phyloP scores from a whole-genome alignment of 2,329 filamentous ascomycete species.

The Talaromyces sp. region DNA sequence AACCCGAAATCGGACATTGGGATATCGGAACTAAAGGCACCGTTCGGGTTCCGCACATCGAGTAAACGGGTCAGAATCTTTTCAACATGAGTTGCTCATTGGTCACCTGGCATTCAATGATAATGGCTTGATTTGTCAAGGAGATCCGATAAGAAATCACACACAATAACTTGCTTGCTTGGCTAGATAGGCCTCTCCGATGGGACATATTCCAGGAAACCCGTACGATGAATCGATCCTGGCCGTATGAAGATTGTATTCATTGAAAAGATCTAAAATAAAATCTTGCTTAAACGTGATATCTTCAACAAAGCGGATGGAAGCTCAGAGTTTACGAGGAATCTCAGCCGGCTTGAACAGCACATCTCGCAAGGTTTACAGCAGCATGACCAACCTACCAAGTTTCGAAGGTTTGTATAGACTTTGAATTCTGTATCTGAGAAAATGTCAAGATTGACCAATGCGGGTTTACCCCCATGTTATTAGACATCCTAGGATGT shows the following conservation, averaged over 20 bases:
- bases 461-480: neutral
- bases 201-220: neutral
- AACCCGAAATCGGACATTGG: neutral
- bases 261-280: neutral
- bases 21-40: neutral
- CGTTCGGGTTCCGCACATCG: neutral
- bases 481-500: conserved; percentile 8
- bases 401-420: neutral
- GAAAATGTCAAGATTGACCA: neutral
- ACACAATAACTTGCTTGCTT: neutral
- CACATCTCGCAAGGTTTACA: neutral
- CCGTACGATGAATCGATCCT: neutral
- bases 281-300: neutral
- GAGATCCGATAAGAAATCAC: neutral
- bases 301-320: neutral
- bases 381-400: neutral
- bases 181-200: neutral
- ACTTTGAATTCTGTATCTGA: neutral
- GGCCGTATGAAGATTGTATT: neutral
- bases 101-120: neutral
- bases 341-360: neutral
- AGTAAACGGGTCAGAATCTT: neutral
- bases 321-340: neutral
- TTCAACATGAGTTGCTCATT: neutral
- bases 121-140: neutral